phyloP scores from a whole-genome alignment of 495 filamentous ascomycete genomes.

The Chaetomidium leptoderma region DNA sequence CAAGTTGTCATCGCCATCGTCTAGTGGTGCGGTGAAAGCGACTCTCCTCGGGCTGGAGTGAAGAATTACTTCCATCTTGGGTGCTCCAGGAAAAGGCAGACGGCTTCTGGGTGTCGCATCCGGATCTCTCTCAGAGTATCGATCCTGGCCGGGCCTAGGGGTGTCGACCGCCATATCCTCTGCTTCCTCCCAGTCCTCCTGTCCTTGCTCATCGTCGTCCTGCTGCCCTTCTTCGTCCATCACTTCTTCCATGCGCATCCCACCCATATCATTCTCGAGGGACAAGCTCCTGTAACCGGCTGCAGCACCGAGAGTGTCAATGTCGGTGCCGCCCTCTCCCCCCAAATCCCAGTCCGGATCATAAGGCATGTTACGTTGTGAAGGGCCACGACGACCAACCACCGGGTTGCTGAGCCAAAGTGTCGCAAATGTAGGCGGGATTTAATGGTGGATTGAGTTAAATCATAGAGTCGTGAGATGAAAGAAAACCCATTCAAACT shows the following conservation, averaged over 20 bases:
- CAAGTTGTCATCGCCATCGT: not conserved
- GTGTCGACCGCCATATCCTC: slow-evolving; percentile 10
- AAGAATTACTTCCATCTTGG: slow-evolving; percentile 9
- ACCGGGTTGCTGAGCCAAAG: not conserved
- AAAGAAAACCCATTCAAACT: not conserved
- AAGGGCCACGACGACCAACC: not conserved
- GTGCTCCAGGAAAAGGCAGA: not conserved
- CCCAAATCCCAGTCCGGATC: slow-evolving; percentile 16
- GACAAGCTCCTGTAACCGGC: not conserved
- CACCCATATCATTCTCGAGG: not conserved
- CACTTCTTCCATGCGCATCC: not conserved
- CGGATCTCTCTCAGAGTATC: not conserved
- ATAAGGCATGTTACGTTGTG: slow-evolving; percentile 22
- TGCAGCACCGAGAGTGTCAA: not conserved
- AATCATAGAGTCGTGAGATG: not conserved
- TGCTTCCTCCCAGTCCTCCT: not conserved
- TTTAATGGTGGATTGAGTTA: not conserved
- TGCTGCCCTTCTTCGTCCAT: not conserved
- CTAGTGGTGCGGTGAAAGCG: not conserved
- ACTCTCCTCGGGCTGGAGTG: slow-evolving; percentile 9
- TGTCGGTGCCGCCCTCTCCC: not conserved
- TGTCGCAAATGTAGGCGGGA: not conserved
- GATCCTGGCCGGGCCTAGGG: not conserved
- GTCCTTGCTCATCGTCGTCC: not conserved
- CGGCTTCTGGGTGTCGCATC: not conserved